These are phyloP conservation scores for Penicillium longicatenatum DNA, from an alignment of 495 filamentous ascomycete species.

Conservation along the genomic window DNA sequence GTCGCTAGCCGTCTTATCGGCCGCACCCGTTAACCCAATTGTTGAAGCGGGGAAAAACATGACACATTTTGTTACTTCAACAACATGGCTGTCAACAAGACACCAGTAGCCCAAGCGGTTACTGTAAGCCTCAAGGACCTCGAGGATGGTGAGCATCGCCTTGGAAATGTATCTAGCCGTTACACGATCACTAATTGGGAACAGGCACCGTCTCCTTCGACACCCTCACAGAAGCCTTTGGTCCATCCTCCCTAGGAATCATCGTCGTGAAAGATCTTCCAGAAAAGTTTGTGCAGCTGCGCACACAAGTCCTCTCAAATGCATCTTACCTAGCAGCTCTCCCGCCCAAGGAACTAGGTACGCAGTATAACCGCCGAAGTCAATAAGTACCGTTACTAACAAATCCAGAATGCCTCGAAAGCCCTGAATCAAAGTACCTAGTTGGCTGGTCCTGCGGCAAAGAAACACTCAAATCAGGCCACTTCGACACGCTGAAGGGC, in stretches of 20 bases:
- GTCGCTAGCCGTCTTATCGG: conserved; percentile 22
- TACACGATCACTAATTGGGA: conserved; percentile 2
- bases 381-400: conserved; percentile 9
- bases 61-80: conserved; percentile 9
- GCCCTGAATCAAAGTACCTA: conserved; percentile 55
- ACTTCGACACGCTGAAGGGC: conserved; percentile 90
- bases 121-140: conserved; percentile 58
- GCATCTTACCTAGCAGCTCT: conserved; percentile 89
- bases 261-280: conserved; percentile 87
- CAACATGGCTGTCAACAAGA: conserved; percentile 14
- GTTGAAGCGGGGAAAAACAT: conserved; percentile 24
- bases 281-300: conserved; percentile 63
- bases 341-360: conserved; percentile 71
- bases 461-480: conserved; percentile 87
- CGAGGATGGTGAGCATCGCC: conserved; percentile 26
- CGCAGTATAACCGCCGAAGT: conserved; percentile 11
- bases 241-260: conserved; percentile 88
- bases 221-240: conserved; percentile 82
- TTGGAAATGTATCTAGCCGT: neutral
- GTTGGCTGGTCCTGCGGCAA: conserved; percentile 83
- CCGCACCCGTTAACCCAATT: conserved; percentile 3
- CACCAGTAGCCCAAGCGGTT: conserved; percentile 46
- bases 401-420: conserved; percentile 45
- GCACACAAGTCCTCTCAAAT: conserved; percentile 76
- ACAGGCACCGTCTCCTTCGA: conserved; percentile 72